Conservation (phyloP, 345 rosid genomes). For the Eucalyptus regnans region DNA sequence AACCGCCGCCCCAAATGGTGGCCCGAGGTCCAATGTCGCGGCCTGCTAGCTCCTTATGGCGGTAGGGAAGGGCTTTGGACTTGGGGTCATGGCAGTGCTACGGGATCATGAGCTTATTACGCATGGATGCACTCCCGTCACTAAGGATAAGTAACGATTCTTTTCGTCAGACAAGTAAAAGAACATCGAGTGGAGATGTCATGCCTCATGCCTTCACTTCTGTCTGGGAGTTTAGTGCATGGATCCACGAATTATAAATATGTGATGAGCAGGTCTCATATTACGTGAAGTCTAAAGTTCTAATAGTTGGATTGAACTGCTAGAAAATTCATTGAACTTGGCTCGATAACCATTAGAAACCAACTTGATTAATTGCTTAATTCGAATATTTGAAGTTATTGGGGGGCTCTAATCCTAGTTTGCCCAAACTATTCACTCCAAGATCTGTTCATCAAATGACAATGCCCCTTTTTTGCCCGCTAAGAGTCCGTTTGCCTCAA, state of each 20-base stretch:
- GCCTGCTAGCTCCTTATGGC: neutral
- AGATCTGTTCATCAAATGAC: neutral
- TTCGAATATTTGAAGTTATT: neutral
- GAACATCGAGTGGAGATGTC: neutral
- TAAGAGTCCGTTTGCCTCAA: neutral
- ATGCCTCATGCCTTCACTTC: neutral
- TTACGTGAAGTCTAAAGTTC: neutral
- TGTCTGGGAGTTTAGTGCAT: neutral
- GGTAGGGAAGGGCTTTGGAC: neutral
- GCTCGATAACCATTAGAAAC: neutral
- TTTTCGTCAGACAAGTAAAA: neutral
- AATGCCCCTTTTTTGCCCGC: neutral
- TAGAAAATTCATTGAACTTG: neutral
- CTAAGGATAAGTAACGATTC: neutral
- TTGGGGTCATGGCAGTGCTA: neutral
- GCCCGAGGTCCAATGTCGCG: neutral
- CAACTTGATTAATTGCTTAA: neutral
- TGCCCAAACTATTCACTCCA: neutral
- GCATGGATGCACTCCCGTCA: neutral
- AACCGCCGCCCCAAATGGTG: neutral
- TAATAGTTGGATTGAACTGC: neutral
- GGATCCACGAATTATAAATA: neutral
- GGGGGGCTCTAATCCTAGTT: neutral
- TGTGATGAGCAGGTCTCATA: neutral
- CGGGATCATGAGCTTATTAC: neutral